Evolutionary conservation across 108 stramenopile genomes (phyloP).

Genomic region (Nitzschia sp.): DNA sequence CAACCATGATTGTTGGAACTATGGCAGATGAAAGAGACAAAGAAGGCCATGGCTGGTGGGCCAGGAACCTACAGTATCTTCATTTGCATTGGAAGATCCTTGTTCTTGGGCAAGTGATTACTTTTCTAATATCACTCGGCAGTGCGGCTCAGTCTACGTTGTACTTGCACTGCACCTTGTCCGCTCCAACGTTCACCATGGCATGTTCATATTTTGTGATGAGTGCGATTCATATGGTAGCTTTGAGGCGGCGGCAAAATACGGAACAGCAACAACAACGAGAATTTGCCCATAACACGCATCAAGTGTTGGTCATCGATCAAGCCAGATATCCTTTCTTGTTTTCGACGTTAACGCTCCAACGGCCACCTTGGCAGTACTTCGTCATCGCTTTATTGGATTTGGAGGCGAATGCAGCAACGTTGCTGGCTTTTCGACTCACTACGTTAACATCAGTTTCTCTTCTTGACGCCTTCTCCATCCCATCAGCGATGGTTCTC

Average conservation of each 20-base stretch:
- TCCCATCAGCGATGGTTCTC: conserved; percentile 91
- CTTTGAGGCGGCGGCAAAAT: not conserved
- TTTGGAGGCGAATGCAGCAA: conserved; percentile 90
- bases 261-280: conserved; percentile 12
- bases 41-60: no score
- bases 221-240: conserved; percentile 19
- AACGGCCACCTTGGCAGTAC: conserved; percentile 53
- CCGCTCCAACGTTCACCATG: conserved; percentile 49
- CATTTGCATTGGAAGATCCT: conserved; percentile 41
- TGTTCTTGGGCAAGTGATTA: conserved; percentile 56
- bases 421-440: conserved; percentile 84
- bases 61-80: not conserved
- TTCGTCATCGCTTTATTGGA: conserved; percentile 79
- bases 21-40: no score
- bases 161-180: conserved; percentile 43
- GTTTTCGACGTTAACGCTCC: conserved; percentile 33
- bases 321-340: conserved; percentile 11
- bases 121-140: conserved; percentile 47
- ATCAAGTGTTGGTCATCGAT: conserved; percentile 1
- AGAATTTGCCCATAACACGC: conserved; percentile 7
- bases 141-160: conserved; percentile 64
- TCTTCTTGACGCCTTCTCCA: conserved; percentile 90
- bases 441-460: conserved; percentile 91
- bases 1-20: no score
- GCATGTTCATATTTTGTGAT: conserved; percentile 54